Evolutionary conservation across 2,329 filamentous ascomycete genomes (phyloP).

Genomic region (Fusarium lateritium): DNA sequence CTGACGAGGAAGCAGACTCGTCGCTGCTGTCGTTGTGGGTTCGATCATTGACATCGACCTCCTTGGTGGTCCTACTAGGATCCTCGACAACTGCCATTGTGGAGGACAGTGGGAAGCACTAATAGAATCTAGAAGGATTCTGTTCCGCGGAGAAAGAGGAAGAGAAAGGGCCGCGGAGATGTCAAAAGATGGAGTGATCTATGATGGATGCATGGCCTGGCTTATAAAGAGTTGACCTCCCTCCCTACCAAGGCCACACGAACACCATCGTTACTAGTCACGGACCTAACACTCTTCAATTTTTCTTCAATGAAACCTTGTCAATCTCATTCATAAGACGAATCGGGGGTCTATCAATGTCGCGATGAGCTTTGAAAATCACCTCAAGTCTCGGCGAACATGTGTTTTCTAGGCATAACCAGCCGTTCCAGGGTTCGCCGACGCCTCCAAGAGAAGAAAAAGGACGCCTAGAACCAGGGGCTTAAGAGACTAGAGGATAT

Average conservation of each 20-base stretch:
- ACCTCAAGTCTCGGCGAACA: slow-evolving; percentile 40
- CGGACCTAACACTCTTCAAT: background rate
- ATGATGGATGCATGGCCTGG: slow-evolving; percentile 30
- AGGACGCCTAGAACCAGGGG: background rate
- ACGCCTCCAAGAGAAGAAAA: background rate
- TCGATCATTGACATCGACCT: slow-evolving; percentile 28
- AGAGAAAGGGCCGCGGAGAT: slow-evolving; percentile 36
- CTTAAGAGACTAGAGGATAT: background rate
- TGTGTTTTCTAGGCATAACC: background rate
- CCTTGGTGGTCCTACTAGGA: slow-evolving; percentile 28
- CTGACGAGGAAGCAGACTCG: slow-evolving; percentile 39
- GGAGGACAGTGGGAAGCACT: background rate
- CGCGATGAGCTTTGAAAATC: slow-evolving; percentile 45
- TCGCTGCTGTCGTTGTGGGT: slow-evolving; percentile 42
- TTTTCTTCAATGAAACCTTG: slow-evolving; percentile 1
- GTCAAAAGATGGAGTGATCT: slow-evolving; percentile 3
- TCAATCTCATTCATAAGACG: background rate
- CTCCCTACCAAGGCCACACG: background rate
- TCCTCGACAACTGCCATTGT: slow-evolving; percentile 35
- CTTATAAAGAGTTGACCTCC: slow-evolving; percentile 42
- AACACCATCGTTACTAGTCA: background rate
- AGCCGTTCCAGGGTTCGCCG: slow-evolving; percentile 5
- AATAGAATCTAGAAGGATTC: background rate
- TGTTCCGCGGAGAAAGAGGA: slow-evolving; percentile 25
- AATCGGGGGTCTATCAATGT: slow-evolving; percentile 38